Evolutionary conservation across 306 rosid species (phyloP), one percentile per base, ranked within the genome.

Genomic region (Dalbergia oliveri): DNA sequence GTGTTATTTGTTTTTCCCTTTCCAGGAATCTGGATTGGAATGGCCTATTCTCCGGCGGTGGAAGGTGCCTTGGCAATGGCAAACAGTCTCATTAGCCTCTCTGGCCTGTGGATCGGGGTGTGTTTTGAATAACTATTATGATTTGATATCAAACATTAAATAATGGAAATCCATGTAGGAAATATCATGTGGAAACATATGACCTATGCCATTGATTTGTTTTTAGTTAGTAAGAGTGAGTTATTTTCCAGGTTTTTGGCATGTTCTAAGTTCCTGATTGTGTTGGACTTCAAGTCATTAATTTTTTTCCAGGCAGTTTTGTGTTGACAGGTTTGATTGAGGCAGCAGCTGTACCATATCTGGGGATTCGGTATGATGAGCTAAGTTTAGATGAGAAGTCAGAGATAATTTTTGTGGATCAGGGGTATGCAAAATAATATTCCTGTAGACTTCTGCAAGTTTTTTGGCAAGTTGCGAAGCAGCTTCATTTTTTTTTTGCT

Each of bases 1-100:
- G 6, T 37, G 5, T 58, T 56, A 8, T 18, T 18, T 26, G 31
- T 26, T 26, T 26, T 26, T 31, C 19, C 56, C 58, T 53, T 79
- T 69, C 69, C 87, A 92, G 97, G 91, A 83, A 73, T 71, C 43
- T 79, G 88, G 82, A 67, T 76, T 3, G 69, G 79, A 75, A 4
- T 88, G 86, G 91, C 89, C 79, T 19, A 76, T 92, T 88, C 86
- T 88, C 84, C 83, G 75, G 84, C 88, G 87, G 57, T 92, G 97
- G 93, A 88, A 90, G 19, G 93, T 89, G 71, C 94, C 97, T 50
- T 92, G 97, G 97, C 91, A 76, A 75, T 92, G 97, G 97, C 93
- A 87, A 84, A 87, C 90, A 15, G 87, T 80, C 75, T 83, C 97
- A 16, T 62, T 90, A 64, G 84, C 92, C 58, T 89, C 93, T 23